phyloP scores from a whole-genome alignment of 352 stramenopile species.

The Phytophthora megakarya region DNA sequence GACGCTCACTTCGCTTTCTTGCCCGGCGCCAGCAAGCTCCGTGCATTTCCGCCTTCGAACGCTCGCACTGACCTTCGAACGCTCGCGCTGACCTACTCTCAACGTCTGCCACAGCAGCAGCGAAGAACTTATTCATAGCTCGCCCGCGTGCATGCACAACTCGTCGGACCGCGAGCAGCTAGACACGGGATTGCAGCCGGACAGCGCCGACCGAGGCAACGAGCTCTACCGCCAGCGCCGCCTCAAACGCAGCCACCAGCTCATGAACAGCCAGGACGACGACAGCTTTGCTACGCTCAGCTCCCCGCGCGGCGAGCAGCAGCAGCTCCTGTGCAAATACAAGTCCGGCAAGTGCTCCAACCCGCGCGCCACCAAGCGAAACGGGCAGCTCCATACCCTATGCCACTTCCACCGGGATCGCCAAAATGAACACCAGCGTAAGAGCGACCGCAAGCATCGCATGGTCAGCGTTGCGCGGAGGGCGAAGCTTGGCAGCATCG shows the following conservation, averaged over 20 bases:
- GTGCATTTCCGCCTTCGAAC: conserved; percentile 16
- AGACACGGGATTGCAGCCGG: conserved; percentile 33
- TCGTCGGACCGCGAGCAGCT: conserved; percentile 37
- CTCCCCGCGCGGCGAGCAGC: conserved; percentile 39
- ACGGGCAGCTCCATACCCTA: conserved; percentile 83
- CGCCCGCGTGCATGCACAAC: conserved; percentile 35
- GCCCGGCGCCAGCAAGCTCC: conserved; percentile 28
- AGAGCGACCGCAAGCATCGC: conserved; percentile 88
- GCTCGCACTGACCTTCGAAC: conserved; percentile 3
- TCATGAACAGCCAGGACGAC: conserved; percentile 43
- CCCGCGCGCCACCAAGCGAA: conserved; percentile 82
- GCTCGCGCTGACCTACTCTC: background rate
- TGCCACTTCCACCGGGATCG: conserved; percentile 85
- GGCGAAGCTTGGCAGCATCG: conserved; percentile 73
- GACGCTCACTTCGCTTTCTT: conserved; percentile 40
- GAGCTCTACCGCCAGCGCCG: conserved; percentile 40
- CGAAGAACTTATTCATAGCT: conserved; percentile 7
- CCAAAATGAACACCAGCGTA: conserved; percentile 87
- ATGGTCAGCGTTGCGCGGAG: conserved; percentile 76
- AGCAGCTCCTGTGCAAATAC: conserved; percentile 81
- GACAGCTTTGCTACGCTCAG: conserved; percentile 44
- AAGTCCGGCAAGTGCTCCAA: conserved; percentile 88
- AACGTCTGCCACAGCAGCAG: conserved; percentile 18
- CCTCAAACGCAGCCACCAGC: conserved; percentile 36
- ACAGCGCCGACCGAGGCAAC: conserved; percentile 36